Evolutionary conservation across 371 early-diverging fungal genomes (phyloP), one percentile per base, ranked within the genome.

Genomic region (Mucor ambiguus): DNA sequence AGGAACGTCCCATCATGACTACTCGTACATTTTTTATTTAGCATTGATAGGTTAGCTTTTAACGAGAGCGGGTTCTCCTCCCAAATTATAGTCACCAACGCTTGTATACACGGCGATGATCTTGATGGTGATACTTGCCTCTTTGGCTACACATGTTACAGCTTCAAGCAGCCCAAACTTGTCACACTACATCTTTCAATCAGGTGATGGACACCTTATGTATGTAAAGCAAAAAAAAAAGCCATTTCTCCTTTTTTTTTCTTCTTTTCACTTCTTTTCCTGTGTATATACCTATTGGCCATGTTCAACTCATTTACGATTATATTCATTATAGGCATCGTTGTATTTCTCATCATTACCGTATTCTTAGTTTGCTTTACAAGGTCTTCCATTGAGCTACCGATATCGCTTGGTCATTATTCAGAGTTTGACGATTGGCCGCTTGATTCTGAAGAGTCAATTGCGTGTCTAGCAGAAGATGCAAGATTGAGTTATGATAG

Each of bases 401-500:
- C 78, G 29, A 61, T 78, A 28, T 72, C 63, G 33, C 49, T 62
- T 28, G 49, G 56, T 20, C 16, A 58, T 46, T 75, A 78, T 66
- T 60, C 73, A 24, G 78, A 78, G 32, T 66, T 78, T 67, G 83
- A 79, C 33, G 78, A 77, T 60, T 65, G 71, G 67, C 71, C 70
- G 44, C 22, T 61, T 16, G 83, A 82, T 69, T 70, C 80, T 28
- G 79, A 78, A 61, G 79, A 77, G 6, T 57, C 67, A 41, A 57
- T 83, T 20, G 71, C 72, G 12, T 43, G 58, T 14, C 73, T 83
- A 32, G 58, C 80, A 38, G 84, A 79, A 67, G 79, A 83, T 60
- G 80, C 81, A 30, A 60, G 80, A 35, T 55, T 81, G 14, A 79
- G 80, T 56, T 83, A 81, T 56, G 80, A 79, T 67, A 58, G 78